phyloP scores from a whole-genome alignment of 2,329 filamentous ascomycete species.

The Neopestalotiopsis rosae region DNA sequence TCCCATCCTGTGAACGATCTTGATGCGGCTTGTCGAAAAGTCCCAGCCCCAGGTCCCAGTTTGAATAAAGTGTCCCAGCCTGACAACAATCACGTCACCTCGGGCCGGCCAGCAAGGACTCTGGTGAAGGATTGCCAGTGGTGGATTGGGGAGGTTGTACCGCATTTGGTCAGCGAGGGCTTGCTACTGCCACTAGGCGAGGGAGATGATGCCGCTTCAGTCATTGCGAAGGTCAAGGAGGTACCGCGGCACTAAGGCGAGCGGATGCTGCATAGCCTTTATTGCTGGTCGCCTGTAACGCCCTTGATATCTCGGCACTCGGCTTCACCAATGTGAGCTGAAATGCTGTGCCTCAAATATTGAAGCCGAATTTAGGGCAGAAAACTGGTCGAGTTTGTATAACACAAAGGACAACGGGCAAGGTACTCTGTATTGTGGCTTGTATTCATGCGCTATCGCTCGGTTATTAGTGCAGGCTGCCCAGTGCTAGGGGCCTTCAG shows the following conservation, averaged over 20 bases:
- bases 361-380: too few species aligned
- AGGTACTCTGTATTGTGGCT: too few species aligned
- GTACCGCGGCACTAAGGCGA: background rate
- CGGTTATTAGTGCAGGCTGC: too few species aligned
- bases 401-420: too few species aligned
- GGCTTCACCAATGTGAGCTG: too few species aligned
- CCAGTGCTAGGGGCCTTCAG: too few species aligned
- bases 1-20: background rate
- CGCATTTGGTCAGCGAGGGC: background rate
- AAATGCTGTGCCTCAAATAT: too few species aligned
- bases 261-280: background rate
- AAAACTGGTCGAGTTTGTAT: too few species aligned
- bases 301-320: too few species aligned
- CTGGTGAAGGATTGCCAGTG: slow-evolving; percentile 1
- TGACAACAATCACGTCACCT: background rate
- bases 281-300: too few species aligned
- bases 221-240: background rate
- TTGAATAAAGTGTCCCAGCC: background rate
- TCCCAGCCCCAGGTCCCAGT: background rate
- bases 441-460: too few species aligned
- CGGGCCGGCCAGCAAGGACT: background rate
- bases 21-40: slow-evolving; percentile 1
- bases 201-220: background rate
- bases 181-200: background rate
- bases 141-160: slow-evolving; percentile 1